Evolutionary conservation across 2,329 filamentous ascomycete genomes (phyloP).

Genomic region (Parascedosporium putredinis): DNA sequence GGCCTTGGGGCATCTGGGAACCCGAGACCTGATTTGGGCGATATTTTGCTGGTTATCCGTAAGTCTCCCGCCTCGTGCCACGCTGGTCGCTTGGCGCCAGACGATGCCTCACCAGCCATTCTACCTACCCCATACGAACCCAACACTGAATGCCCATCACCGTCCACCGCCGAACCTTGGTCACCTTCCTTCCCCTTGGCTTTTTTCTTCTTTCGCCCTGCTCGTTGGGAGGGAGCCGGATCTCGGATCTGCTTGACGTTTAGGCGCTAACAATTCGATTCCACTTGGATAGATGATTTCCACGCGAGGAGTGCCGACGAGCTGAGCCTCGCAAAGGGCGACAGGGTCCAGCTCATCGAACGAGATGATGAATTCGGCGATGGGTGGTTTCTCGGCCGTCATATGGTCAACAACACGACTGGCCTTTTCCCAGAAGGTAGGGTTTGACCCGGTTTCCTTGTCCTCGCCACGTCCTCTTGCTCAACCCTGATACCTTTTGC

Average conservation of each 20-base stretch:
- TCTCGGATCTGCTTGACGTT: background rate
- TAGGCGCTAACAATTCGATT: slow-evolving; percentile 3
- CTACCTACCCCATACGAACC: background rate
- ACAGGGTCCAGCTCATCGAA: slow-evolving; percentile 73
- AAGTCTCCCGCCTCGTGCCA: slow-evolving; percentile 28
- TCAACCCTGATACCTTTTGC: slow-evolving; percentile 8
- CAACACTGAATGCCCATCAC: slow-evolving; percentile 1
- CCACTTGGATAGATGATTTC: slow-evolving; percentile 64
- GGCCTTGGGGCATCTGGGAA: slow-evolving; percentile 12
- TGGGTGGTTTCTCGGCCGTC: slow-evolving; percentile 72
- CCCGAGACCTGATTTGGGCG: slow-evolving; percentile 47
- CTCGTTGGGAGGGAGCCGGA: too few species aligned
- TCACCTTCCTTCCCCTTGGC: too few species aligned
- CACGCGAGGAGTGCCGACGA: slow-evolving; percentile 85
- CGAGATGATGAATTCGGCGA: slow-evolving; percentile 83
- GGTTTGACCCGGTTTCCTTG: slow-evolving; percentile 18
- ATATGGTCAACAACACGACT: slow-evolving; percentile 61
- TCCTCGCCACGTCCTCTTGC: slow-evolving; percentile 14
- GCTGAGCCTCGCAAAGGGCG: slow-evolving; percentile 75
- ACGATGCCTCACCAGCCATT: too few species aligned
- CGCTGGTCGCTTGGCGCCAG: too few species aligned
- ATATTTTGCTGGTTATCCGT: slow-evolving; percentile 63
- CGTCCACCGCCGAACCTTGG: too few species aligned
- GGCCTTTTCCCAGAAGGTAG: slow-evolving; percentile 77
- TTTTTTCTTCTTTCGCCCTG: too few species aligned